phyloP scores from a whole-genome alignment of 2,329 filamentous ascomycete species.

The Cadophora sp. region DNA sequence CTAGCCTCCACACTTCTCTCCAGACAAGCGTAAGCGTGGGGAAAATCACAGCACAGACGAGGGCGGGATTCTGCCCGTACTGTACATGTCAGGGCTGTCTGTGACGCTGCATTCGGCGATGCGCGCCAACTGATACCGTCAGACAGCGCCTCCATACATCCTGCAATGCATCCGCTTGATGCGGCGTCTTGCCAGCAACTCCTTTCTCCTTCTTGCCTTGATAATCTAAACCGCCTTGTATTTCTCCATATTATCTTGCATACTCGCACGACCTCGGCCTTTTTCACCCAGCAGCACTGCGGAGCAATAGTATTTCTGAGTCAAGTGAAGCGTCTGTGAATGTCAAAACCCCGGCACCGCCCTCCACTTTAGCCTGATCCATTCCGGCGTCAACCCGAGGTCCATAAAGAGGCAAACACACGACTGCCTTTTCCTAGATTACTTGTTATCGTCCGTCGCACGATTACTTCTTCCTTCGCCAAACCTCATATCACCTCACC shows the following conservation, averaged over 20 bases:
- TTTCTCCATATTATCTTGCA: slow-evolving; percentile 9
- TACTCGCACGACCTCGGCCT: slow-evolving; percentile 3
- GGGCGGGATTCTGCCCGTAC: neutral
- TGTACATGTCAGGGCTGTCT: neutral
- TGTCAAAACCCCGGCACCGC: slow-evolving; percentile 11
- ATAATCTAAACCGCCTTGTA: neutral
- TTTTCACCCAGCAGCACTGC: neutral
- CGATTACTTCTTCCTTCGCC: neutral
- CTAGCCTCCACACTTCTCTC: slow-evolving; percentile 8
- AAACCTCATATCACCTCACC: neutral
- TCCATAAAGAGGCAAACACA: slow-evolving; percentile 13
- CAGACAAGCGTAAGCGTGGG: slow-evolving; percentile 1
- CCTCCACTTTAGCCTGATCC: slow-evolving; percentile 22
- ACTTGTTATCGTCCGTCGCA: slow-evolving; percentile 12
- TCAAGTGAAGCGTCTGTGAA: neutral
- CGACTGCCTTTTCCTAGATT: neutral
- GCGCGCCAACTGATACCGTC: slow-evolving; percentile 9
- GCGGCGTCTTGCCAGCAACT: neutral
- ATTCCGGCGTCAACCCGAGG: slow-evolving; percentile 21
- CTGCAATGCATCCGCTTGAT: slow-evolving; percentile 1
- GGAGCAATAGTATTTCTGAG: slow-evolving; percentile 7
- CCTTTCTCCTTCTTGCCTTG: neutral
- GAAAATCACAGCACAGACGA: slow-evolving; percentile 1
- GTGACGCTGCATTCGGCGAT: neutral
- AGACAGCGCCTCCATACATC: slow-evolving; percentile 1